phyloP scores from a whole-genome alignment of 495 filamentous ascomycete species.

The Cryomyces minteri region DNA sequence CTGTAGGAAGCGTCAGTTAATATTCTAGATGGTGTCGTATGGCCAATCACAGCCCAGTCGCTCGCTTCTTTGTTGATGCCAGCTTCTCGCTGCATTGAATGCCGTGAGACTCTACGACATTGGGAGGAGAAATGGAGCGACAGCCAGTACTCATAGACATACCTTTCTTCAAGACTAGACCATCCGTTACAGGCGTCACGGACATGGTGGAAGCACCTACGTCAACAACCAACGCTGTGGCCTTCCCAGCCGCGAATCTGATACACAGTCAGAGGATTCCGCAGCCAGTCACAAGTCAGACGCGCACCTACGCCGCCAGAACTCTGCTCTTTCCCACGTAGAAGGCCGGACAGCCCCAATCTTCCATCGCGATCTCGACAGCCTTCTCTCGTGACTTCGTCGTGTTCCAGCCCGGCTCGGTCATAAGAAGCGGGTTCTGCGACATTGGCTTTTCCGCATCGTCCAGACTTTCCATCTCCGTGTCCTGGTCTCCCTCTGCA shows the following conservation, averaged over 20 bases:
- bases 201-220: constrained; percentile 82
- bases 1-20: constrained; percentile 13
- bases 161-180: constrained; percentile 72
- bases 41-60: too few species aligned
- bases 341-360: constrained; percentile 84
- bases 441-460: constrained; percentile 58
- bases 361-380: constrained; percentile 90
- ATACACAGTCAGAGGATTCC: constrained; percentile 1
- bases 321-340: constrained; percentile 61
- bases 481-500: constrained; percentile 36
- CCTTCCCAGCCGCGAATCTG: constrained; percentile 79
- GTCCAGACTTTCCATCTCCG: constrained; percentile 49
- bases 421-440: constrained; percentile 86
- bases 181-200: constrained; percentile 83
- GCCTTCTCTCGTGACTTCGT: constrained; percentile 74
- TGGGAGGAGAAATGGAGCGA: not conserved
- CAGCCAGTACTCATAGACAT: not conserved
- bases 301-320: constrained; percentile 37
- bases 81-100: not conserved
- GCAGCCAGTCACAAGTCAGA: not conserved
- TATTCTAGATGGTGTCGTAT: too few species aligned
- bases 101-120: too few species aligned
- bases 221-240: constrained; percentile 80
- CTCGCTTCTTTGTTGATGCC: not conserved
- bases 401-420: constrained; percentile 83